phyloP scores from a whole-genome alignment of 805 yeast genomes.

The Kodamaea sagamina region DNA sequence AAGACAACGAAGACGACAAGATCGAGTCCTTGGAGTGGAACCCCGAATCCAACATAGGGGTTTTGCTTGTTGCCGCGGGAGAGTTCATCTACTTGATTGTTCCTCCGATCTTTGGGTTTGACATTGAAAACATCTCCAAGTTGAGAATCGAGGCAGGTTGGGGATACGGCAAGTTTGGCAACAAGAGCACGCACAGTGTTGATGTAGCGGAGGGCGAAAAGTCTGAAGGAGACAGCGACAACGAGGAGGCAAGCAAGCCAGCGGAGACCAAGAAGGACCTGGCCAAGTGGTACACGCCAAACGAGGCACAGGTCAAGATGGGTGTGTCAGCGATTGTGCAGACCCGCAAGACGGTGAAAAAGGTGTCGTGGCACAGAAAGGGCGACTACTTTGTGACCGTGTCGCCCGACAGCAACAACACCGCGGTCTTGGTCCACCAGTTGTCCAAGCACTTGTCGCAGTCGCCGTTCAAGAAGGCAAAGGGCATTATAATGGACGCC shows the following conservation, averaged over 20 bases:
- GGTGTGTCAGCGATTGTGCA: constrained; percentile 78
- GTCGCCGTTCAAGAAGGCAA: constrained; percentile 90
- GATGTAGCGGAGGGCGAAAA: constrained; percentile 45
- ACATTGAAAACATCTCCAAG: constrained; percentile 77
- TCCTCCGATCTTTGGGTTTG: constrained; percentile 91
- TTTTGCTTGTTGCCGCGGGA: constrained; percentile 83
- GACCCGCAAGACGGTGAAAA: constrained; percentile 67
- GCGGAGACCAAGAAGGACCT: constrained; percentile 47
- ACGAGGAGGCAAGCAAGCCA: constrained; percentile 16
- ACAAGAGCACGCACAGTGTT: constrained; percentile 45
- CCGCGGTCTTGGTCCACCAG: constrained; percentile 92
- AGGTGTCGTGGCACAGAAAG: constrained; percentile 91
- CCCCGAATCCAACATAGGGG: constrained; percentile 72
- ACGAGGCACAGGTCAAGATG: constrained; percentile 52
- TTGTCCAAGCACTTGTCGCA: constrained; percentile 91
- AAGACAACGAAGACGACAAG: constrained; percentile 67
- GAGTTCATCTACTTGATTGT: constrained; percentile 75
- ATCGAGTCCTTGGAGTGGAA: constrained; percentile 87
- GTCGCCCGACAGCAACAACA: constrained; percentile 89
- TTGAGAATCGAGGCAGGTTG: constrained; percentile 85
- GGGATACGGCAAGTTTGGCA: constrained; percentile 75
- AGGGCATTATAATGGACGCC: constrained; percentile 94
- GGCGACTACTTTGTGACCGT: constrained; percentile 97
- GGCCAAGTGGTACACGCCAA: constrained; percentile 84
- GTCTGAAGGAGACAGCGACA: constrained; percentile 27